Conservation (phyloP, 129 eudicot species). For the Flaveria trinervia region DNA sequence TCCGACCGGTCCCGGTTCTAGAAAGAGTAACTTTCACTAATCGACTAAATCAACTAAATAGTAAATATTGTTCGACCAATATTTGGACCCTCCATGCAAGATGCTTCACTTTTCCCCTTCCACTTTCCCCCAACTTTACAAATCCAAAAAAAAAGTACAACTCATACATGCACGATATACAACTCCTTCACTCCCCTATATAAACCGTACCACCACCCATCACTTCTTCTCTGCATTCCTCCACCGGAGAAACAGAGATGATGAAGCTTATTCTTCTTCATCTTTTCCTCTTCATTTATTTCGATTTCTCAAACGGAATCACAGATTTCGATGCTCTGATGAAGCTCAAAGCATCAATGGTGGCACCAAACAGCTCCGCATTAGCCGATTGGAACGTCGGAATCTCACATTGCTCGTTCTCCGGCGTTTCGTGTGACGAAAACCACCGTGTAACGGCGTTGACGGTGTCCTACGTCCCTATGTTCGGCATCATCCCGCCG, state of each 20-base stretch:
- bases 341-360: constrained; percentile 63
- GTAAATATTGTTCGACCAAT: background rate
- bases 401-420: constrained; percentile 61
- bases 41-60: too few species aligned
- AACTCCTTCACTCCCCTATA: background rate
- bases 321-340: constrained; percentile 64
- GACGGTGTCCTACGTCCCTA: constrained; percentile 41
- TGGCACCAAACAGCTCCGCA: constrained; percentile 44
- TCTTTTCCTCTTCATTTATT: constrained; percentile 17
- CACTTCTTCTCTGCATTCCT: constrained; percentile 28
- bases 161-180: constrained; percentile 13
- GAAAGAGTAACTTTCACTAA: background rate
- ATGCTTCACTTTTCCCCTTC: background rate
- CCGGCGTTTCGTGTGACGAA: constrained; percentile 71
- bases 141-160: constrained; percentile 11
- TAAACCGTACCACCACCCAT: constrained; percentile 23
- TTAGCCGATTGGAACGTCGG: constrained; percentile 57
- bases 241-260: background rate
- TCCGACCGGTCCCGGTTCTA: too few species aligned
- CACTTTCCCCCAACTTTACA: background rate
- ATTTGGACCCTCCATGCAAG: background rate
- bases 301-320: constrained; percentile 26
- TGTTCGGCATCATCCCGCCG: constrained; percentile 65
- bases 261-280: constrained; percentile 22
- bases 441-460: constrained; percentile 53